Conservation (phyloP, 2,329 filamentous ascomycete genomes). For the Aspergillus pseudoterreus region DNA sequence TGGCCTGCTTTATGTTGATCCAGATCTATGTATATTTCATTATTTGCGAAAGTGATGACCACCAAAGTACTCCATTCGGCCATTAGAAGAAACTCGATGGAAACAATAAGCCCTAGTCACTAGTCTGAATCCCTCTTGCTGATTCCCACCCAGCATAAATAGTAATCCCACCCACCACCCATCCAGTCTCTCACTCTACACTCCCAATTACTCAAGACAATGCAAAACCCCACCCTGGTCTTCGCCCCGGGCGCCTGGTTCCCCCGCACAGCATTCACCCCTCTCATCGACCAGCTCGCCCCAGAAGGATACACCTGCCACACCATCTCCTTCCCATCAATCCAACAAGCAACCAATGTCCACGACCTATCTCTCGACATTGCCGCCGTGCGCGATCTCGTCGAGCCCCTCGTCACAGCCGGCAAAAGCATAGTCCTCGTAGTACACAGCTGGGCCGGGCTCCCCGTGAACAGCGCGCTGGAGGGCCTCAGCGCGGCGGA, state of each 20-base stretch:
- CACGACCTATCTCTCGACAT: conserved; percentile 28
- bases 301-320: conserved; percentile 18
- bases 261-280: conserved; percentile 25
- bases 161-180: no score
- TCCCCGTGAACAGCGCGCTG: conserved; percentile 34
- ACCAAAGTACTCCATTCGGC: no score
- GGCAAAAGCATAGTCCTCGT: conserved; percentile 30
- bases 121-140: no score
- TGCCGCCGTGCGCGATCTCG: conserved; percentile 26
- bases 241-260: conserved; percentile 32
- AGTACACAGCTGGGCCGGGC: conserved; percentile 35
- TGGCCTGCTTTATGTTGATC: no score
- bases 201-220: background rate
- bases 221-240: conserved; percentile 24
- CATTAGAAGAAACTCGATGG: no score
- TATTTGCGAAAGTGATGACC: no score
- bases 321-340: conserved; percentile 25
- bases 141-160: no score
- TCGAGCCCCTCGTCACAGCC: conserved; percentile 25
- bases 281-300: conserved; percentile 19
- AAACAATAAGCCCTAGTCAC: no score
- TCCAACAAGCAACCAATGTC: conserved; percentile 21
- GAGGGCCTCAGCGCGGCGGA: conserved; percentile 29
- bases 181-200: no score
- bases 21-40: no score